phyloP scores from a whole-genome alignment of 352 stramenopile genomes.

The Globisporangium spinosum region DNA sequence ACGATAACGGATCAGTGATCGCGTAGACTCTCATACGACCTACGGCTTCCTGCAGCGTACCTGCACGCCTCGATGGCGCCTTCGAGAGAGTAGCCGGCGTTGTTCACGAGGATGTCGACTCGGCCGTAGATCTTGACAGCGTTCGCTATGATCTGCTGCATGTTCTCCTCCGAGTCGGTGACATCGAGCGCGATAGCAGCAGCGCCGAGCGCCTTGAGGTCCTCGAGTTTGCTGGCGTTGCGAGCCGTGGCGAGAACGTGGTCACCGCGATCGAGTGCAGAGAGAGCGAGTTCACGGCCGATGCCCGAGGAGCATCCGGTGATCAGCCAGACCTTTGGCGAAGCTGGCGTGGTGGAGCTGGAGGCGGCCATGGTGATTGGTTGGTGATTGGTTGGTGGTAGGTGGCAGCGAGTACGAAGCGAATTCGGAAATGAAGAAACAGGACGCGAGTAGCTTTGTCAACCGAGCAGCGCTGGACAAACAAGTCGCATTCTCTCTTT shows the following conservation, averaged over 20 bases:
- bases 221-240: not conserved
- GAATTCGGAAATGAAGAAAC: not conserved
- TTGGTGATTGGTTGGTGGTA: not conserved
- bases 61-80: not conserved
- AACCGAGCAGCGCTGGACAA: not conserved
- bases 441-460: not conserved
- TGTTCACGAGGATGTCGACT: conserved; percentile 57
- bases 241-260: not conserved
- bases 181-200: not conserved
- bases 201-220: not conserved
- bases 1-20: no score
- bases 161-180: not conserved
- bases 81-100: conserved; percentile 26
- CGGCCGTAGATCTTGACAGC: conserved; percentile 16
- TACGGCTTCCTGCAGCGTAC: not conserved
- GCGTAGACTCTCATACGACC: not conserved
- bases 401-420: not conserved
- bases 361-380: not conserved
- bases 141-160: not conserved
- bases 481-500: not conserved
- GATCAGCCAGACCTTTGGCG: not conserved
- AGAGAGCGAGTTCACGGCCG: not conserved
- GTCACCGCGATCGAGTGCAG: not conserved
- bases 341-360: not conserved
- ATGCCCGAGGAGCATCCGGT: not conserved